Conservation (phyloP, 140 eudicot genomes). For the Cichorium intybus region DNA sequence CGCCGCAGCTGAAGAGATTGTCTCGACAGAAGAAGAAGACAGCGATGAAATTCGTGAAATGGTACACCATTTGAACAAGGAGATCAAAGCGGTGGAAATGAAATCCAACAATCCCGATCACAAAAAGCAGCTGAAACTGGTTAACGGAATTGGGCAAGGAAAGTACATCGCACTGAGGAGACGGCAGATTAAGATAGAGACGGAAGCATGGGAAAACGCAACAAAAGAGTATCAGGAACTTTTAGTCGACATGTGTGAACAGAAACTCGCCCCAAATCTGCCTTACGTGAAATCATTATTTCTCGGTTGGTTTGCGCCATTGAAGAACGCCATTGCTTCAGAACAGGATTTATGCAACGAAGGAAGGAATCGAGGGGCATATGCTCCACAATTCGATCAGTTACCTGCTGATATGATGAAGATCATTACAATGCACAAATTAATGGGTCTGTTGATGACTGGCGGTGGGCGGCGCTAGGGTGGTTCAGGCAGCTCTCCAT, state of each 20-base stretch:
- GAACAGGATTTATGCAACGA: conserved; percentile 69
- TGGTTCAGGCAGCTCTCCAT: conserved; percentile 76
- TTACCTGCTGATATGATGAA: conserved; percentile 95
- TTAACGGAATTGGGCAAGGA: conserved; percentile 58
- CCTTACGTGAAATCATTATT: conserved; percentile 94
- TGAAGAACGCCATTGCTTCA: conserved; percentile 63
- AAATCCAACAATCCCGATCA: background rate
- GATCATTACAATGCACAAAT: conserved; percentile 85
- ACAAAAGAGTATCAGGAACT: conserved; percentile 88
- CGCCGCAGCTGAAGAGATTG: conserved; percentile 74
- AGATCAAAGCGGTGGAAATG: conserved; percentile 21
- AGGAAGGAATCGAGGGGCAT: conserved; percentile 51
- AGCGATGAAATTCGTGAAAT: conserved; percentile 66
- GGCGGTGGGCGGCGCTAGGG: conserved; percentile 72
- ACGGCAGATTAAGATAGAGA: conserved; percentile 75
- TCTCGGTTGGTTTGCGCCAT: conserved; percentile 94
- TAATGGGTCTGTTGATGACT: conserved; percentile 88
- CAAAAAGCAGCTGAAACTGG: conserved; percentile 32
- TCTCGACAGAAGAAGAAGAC: conserved; percentile 61
- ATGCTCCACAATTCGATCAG: conserved; percentile 70
- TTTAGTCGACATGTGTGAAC: conserved; percentile 84
- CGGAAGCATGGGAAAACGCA: conserved; percentile 89
- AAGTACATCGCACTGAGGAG: conserved; percentile 51
- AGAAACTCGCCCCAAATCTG: conserved; percentile 88
- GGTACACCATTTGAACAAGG: conserved; percentile 39